Base-by-base conservation (phyloP, 1,284 basidiomycete genomes). In the Sporisorium scitamineum region DNA sequence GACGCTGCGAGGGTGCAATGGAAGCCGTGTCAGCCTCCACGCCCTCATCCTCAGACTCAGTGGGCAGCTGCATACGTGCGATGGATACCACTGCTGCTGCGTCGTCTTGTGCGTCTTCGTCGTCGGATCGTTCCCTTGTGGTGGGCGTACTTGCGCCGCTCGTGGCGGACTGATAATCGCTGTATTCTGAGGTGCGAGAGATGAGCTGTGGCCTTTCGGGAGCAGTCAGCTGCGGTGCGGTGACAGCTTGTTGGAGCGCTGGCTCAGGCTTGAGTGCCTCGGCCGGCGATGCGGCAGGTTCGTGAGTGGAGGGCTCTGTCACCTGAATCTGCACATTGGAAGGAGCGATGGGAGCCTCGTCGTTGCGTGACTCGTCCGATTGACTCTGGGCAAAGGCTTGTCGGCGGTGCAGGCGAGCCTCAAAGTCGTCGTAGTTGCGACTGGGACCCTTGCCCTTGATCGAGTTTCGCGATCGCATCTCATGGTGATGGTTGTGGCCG, bases 381-480 rank as follows among this genome's bases (percentile, higher is more conserved):
- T 67, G 72, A 44, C 51, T 62, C 45, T 58, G 61, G 10, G 59
- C n/a, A 2, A 66, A 74, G 26, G 61, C 58, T 41, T 75, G 72
- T 51, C 63, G 59, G n/a, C 24, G 53, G 26, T 76, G 61, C 55
- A 71, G 26, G 20, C 53, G 53, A 41, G 68, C 68, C 13, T 67
- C 69, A 29, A 62, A 72, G 8, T 66, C 60, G 34, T 53, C 62
- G 51, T 72, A 72, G 24, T 56, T 68, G 34, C 62, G 59, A 20
- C 61, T 58, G 18, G 61, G 62, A 6, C 65, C 65, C 32, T 72
- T 69, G 42, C 66, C 74, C 34, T 72, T 72, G 42, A 58, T 37
- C 11, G 61, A 52, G n/a, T 32, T 10, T 59, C 56, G 72, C 42
- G 52, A 58, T n/a, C 65, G 68, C 76, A 80, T 80, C 41, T 80